phyloP scores from a whole-genome alignment of 495 filamentous ascomycete species.

The Bathelium albidoporum region DNA sequence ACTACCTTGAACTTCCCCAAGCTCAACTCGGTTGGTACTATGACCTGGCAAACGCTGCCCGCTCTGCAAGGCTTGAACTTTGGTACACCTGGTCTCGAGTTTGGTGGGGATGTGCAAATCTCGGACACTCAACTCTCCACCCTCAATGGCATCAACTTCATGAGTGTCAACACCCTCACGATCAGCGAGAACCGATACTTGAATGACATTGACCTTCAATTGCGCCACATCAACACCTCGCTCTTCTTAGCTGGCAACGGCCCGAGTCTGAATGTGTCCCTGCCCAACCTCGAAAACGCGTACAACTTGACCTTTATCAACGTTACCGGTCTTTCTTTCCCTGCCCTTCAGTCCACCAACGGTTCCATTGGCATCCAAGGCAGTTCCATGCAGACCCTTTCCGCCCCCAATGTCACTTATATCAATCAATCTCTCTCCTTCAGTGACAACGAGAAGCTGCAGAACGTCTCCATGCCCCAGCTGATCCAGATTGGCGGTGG shows the following conservation, averaged over 20 bases:
- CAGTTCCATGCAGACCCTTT: constrained; percentile 58
- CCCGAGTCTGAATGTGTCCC: constrained; percentile 43
- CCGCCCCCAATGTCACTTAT: constrained; percentile 67
- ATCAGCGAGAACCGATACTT: constrained; percentile 33
- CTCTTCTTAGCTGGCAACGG: constrained; percentile 57
- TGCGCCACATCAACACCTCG: constrained; percentile 53
- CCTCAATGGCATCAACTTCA: constrained; percentile 70
- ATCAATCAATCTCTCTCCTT: constrained; percentile 61
- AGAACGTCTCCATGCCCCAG: constrained; percentile 62
- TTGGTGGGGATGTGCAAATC: constrained; percentile 58
- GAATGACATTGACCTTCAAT: constrained; percentile 40
- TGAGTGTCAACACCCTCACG: constrained; percentile 45
- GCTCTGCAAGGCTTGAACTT: constrained; percentile 59
- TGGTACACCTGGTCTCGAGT: constrained; percentile 32
- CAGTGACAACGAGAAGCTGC: constrained; percentile 62
- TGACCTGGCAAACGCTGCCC: constrained; percentile 66
- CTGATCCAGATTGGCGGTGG: constrained; percentile 64
- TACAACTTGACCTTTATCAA: constrained; percentile 84
- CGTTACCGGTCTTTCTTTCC: constrained; percentile 60
- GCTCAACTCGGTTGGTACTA: constrained; percentile 50
- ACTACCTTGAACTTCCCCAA: constrained; percentile 49
- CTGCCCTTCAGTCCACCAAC: constrained; percentile 66
- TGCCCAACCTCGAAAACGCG: constrained; percentile 69
- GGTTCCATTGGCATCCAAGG: constrained; percentile 75
- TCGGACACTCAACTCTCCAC: constrained; percentile 68